Evolutionary conservation across 148 eudicot genomes (phyloP).

Genomic region (Heliosperma pusillum): DNA sequence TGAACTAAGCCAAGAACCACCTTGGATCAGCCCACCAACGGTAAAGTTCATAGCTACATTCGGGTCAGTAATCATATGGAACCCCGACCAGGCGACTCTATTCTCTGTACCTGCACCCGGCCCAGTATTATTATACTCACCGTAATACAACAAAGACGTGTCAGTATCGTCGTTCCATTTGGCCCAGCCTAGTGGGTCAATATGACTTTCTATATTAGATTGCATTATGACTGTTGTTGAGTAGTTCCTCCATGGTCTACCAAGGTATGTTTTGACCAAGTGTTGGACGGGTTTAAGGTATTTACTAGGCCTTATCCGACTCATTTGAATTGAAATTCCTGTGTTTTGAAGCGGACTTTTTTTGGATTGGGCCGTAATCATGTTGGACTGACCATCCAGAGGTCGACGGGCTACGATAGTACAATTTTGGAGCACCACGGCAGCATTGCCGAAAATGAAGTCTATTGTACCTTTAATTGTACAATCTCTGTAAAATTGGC

Average conservation of each 20-base stretch:
- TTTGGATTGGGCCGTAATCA: neutral
- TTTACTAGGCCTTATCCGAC: neutral
- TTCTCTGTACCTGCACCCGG: neutral
- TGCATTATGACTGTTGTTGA: neutral
- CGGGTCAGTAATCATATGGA: neutral
- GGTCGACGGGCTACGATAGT: neutral
- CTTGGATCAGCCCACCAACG: neutral
- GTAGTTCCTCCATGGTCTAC: neutral
- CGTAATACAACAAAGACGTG: neutral
- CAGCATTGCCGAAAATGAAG: slow-evolving; percentile 42
- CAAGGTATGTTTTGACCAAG: neutral
- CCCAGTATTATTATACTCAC: neutral
- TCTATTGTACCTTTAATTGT: slow-evolving; percentile 41
- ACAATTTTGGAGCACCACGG: slow-evolving; percentile 33
- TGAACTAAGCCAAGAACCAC: neutral
- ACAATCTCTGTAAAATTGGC: slow-evolving; percentile 40
- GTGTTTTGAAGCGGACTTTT: neutral
- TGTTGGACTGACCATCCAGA: neutral
- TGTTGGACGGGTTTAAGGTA: neutral
- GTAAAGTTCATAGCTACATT: neutral
- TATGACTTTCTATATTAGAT: neutral
- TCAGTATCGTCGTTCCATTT: neutral
- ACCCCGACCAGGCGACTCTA: neutral
- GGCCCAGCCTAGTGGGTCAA: neutral
- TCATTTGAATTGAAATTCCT: neutral